phyloP scores from a whole-genome alignment of 495 filamentous ascomycete genomes.

The Trichoderma orchidacearum region DNA sequence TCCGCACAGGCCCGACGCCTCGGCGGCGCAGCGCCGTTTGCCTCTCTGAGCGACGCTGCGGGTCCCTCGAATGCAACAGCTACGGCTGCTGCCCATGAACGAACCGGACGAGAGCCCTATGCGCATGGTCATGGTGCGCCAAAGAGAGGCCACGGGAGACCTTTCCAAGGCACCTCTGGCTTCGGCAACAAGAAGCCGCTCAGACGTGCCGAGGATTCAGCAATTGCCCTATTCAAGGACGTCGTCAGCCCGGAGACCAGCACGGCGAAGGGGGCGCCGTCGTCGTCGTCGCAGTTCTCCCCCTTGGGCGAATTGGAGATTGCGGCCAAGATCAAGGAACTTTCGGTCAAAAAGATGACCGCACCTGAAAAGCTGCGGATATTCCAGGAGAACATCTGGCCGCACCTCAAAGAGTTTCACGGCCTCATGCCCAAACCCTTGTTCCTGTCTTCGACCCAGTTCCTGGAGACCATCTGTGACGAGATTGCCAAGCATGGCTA shows the following conservation, averaged over 20 bases:
- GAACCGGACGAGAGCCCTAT: background rate
- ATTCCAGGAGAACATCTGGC: background rate
- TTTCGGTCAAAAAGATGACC: background rate
- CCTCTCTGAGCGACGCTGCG: background rate
- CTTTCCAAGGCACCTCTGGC: background rate
- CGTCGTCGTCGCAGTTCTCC: background rate
- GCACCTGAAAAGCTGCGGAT: background rate
- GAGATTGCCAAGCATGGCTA: constrained; percentile 15
- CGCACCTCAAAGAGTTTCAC: background rate
- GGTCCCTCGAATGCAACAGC: background rate
- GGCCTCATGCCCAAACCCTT: background rate
- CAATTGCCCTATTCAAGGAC: constrained; percentile 1
- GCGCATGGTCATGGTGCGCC: background rate
- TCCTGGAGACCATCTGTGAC: constrained; percentile 14
- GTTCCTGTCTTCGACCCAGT: background rate
- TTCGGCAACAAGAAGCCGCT: background rate
- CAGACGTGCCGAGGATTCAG: background rate
- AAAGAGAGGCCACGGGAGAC: background rate
- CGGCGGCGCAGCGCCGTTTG: background rate
- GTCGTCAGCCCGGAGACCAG: background rate
- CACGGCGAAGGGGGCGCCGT: too few relatives aligned
- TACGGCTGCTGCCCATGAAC: background rate
- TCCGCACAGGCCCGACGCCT: background rate
- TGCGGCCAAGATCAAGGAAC: background rate
- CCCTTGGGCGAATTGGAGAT: background rate